A percentile compares a stretch with the other conserved stretches of the same genome.
Conservation (phyloP, 2,329 filamentous ascomycete genomes). For the Emergomyces orientalis region DNA sequence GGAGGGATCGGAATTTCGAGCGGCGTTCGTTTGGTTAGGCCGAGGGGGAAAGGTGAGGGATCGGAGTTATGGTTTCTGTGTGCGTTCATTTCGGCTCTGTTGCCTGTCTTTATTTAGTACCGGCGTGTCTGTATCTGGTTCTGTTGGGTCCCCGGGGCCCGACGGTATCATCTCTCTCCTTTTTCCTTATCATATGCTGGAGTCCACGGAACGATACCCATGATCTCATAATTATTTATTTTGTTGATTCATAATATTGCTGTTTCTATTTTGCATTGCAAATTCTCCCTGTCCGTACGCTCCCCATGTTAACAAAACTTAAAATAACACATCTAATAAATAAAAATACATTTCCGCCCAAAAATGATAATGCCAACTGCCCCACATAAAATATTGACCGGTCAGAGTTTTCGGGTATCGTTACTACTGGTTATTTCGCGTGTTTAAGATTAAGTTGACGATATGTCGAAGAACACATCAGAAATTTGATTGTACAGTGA, state of each 20-base stretch:
- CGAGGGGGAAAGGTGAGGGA: background rate
- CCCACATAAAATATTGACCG: background rate
- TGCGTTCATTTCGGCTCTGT: background rate
- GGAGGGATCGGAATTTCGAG: constrained; percentile 31
- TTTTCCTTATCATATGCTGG: background rate
- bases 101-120: background rate
- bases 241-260: background rate
- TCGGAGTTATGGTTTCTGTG: background rate
- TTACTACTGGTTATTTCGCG: background rate
- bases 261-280: background rate
- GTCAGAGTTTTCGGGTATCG: background rate
- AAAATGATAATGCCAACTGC: background rate
- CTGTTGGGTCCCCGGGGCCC: background rate
- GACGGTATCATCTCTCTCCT: background rate
- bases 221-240: background rate
- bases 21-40: constrained; percentile 14
- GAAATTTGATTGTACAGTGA: background rate
- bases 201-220: background rate
- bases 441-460: background rate
- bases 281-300: background rate
- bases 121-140: background rate
- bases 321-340: background rate
- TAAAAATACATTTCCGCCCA: constrained; percentile 2
- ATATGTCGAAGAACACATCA: background rate
- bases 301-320: background rate